Evolutionary conservation across 768 basidiomycete species (phyloP), one percentile per base, ranked within the genome.

Genomic region (Trametes cingulata): DNA sequence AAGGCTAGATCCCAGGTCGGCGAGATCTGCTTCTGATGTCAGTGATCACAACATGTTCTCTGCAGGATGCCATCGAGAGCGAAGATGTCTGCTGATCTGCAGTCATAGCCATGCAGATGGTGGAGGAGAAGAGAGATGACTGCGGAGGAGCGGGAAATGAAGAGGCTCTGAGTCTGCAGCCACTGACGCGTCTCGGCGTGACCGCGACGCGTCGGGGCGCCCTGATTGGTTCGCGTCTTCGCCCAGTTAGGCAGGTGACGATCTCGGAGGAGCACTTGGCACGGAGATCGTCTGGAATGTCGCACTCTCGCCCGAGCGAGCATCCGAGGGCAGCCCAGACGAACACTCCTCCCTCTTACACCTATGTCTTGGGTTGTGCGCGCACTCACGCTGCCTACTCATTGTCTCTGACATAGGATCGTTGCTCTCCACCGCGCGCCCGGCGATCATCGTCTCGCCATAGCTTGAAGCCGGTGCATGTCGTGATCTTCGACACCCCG

Each of bases 161-260:
- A 50, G 47, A 50, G 29, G 46, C 7, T n/a, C 35, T 15, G n/a
- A 24, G 35, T 10, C 20, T 24, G 12, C 39, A 25, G 56, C 48
- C 47, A 51, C 49, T 22, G 58, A 59, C 58, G 58, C 58, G 58
- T 40, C 56, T 52, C 43, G 51, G 42, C 58, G 58, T 52, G 50
- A 59, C 51, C 57, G 58, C 58, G 58, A 52, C 58, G 51, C 51
- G 58, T 43, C 51, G 52, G 39, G 37, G 39, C 29, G 42, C 22
- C 39, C 40, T 51, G 41, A 52, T 51, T 51, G 57, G 57, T 33
- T 58, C 35, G 40, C 40, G 56, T 40, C 20, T 42, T 36, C 46
- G 13, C 39, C 40, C 13, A 29, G n/a, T 20, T 43, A 33, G 39
- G 39, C 56, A 43, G 20, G 41, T 33, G 53, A 40, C 22, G 37